Evolutionary conservation across 202 grass and related monocot species (phyloP).

Genomic region (Dendrocalamus latiflorus): DNA sequence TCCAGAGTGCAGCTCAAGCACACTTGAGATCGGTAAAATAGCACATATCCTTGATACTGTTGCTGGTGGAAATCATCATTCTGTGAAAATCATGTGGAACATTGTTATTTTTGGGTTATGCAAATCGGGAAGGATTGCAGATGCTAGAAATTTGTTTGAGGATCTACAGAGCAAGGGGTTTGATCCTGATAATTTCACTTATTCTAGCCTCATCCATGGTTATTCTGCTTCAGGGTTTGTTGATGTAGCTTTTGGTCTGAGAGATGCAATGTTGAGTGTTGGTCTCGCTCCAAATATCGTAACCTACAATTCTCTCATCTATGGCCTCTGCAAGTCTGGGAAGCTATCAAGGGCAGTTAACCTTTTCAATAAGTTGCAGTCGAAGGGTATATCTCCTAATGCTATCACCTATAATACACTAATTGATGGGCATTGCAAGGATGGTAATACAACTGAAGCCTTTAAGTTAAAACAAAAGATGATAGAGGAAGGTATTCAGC

Average conservation of each 20-base stretch:
- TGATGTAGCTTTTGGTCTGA: constrained; percentile 69
- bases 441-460: constrained; percentile 68
- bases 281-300: constrained; percentile 63
- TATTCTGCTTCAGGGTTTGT: constrained; percentile 59
- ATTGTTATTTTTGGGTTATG: constrained; percentile 81
- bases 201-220: constrained; percentile 81
- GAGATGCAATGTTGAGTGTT: constrained; percentile 58
- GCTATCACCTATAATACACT: constrained; percentile 80
- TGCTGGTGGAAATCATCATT: constrained; percentile 40
- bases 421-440: constrained; percentile 76
- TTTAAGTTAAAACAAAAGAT: constrained; percentile 93
- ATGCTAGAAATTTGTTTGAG: constrained; percentile 63
- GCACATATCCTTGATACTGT: constrained; percentile 30
- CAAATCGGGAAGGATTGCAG: constrained; percentile 63
- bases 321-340: constrained; percentile 84
- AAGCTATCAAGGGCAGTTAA: constrained; percentile 63
- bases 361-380: constrained; percentile 71
- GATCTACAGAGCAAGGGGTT: constrained; percentile 61
- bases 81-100: constrained; percentile 77
- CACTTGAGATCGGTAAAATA: constrained; percentile 44
- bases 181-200: constrained; percentile 72
- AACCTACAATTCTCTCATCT: constrained; percentile 90
- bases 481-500: constrained; percentile 66
- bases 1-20: constrained; percentile 42
- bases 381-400: constrained; percentile 60